Evolutionary conservation across 805 yeast species (phyloP), one percentile per base, ranked within the genome.

Genomic region (Diddensiella caesifluorescens): DNA sequence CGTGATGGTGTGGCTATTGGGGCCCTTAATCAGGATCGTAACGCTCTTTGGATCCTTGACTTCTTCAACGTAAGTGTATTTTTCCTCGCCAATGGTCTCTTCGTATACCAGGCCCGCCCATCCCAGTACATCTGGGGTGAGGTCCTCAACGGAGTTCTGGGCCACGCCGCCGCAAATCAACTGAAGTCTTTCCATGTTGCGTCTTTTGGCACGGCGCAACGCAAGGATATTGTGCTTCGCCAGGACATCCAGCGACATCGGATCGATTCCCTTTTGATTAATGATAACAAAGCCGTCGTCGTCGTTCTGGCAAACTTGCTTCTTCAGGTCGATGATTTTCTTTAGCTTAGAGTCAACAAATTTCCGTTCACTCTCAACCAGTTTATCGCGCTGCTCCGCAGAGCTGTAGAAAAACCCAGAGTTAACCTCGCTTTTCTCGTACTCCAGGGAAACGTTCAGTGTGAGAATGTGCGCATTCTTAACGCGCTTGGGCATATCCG

Each of bases 131-230:
- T 71, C 74, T 3, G 94, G 87, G 4, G 81, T 57, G 56, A 92
- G 73, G 61, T 90, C 97, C 58, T 92, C 99, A 35, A 89, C 97
- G 10, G 95, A 83, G 66, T 92, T 92, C 68, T 90, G 97, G 5
- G 97, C 97, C 61, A 83, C 92, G 55, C 98, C 99, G 22, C 97
- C 98, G 49, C 95, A 85, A 40, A 88, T 87, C 47, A 92, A 74
- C 67, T 92, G 99, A 60, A 92, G 73, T 62, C 99, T 80, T 70
- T 92, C 99, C 98, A 92, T 90, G 66, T 92, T 92, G 70, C 99
- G 83, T 71, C 99, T 80, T 72, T 92, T 92, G 33, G 99, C 99
- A 61, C 98, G 80, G 71, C 99, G 81, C 56, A 92, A 73, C 1
- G 98, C 98, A 54, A 92, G 71, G 52, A 92, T 92, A 54, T 83